Percentiles rank a stretch among this genome's conserved stretches.
Evolutionary conservation across 805 yeast species (phyloP).

Genomic region (Blastobotrys muscicola): DNA sequence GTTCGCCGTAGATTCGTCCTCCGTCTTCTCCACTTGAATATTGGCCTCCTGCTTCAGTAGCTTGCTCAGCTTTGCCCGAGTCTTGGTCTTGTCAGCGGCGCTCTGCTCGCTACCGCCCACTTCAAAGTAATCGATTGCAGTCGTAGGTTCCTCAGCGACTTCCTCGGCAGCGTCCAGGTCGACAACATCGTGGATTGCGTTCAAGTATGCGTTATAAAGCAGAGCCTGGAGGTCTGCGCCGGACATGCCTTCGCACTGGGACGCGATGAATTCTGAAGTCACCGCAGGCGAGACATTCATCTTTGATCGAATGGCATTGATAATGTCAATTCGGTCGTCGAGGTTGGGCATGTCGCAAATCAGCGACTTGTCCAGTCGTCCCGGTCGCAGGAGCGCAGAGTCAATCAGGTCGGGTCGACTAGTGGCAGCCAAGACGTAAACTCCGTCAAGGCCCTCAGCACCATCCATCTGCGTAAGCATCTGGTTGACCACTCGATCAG

Average conservation of each 20-base stretch:
- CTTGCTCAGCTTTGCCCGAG: conserved; percentile 13
- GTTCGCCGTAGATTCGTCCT: conserved; percentile 16
- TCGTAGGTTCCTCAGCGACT: neutral
- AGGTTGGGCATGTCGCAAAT: conserved; percentile 77
- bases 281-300: conserved; percentile 50
- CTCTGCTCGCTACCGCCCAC: conserved; percentile 5
- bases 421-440: conserved; percentile 92
- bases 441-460: conserved; percentile 96
- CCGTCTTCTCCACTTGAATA: conserved; percentile 6
- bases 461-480: conserved; percentile 98
- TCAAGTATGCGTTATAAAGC: conserved; percentile 82
- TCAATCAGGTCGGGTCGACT: conserved; percentile 93
- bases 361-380: conserved; percentile 87
- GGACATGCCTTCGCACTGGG: conserved; percentile 62
- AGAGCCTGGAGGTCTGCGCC: conserved; percentile 95
- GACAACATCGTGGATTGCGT: conserved; percentile 54
- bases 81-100: conserved; percentile 11
- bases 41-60: conserved; percentile 3
- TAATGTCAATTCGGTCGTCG: conserved; percentile 65
- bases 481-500: conserved; percentile 95
- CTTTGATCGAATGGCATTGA: conserved; percentile 42
- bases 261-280: conserved; percentile 47
- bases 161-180: conserved; percentile 24
- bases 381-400: conserved; percentile 90
- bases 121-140: conserved; percentile 4